These are phyloP conservation scores for Lachancea quebecensis DNA, from an alignment of 805 yeast species.

Conservation along the genomic window DNA sequence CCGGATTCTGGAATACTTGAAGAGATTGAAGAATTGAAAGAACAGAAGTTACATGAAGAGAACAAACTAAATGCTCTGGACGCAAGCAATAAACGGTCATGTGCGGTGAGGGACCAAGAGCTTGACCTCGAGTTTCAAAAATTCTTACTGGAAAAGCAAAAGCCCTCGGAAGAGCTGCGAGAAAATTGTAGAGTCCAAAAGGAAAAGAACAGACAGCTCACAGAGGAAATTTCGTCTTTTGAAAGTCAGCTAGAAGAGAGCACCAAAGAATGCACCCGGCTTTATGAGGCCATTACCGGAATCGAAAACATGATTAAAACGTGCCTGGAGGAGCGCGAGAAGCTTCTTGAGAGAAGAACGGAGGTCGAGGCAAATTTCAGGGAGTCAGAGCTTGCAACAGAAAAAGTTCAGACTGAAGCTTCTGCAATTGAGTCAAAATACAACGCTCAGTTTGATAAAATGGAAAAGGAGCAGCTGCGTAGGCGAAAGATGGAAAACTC, in stretches of 20 bases:
- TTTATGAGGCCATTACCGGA: conserved; percentile 10
- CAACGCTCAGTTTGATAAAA: conserved; percentile 24
- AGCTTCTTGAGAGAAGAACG: conserved; percentile 9
- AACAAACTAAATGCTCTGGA: conserved; percentile 11
- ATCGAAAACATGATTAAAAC: conserved; percentile 4
- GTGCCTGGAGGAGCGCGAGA: neutral
- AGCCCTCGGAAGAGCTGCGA: conserved; percentile 21
- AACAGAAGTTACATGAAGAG: conserved; percentile 18
- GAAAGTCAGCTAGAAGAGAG: conserved; percentile 18
- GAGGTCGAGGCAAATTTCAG: conserved; percentile 20
- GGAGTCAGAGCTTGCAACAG: conserved; percentile 18
- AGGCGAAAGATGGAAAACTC: conserved; percentile 44
- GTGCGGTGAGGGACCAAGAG: conserved; percentile 10
- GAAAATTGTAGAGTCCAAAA: conserved; percentile 13
- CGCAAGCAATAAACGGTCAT: conserved; percentile 11
- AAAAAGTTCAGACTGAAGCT: conserved; percentile 19
- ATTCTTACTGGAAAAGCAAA: conserved; percentile 15
- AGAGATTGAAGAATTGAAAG: conserved; percentile 24
- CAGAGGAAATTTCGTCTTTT: conserved; percentile 14
- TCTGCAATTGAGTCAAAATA: conserved; percentile 17
- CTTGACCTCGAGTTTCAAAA: conserved; percentile 19
- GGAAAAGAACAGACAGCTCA: conserved; percentile 9
- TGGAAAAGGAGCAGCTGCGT: conserved; percentile 33
- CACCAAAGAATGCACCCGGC: conserved; percentile 11
- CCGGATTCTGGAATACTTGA: conserved; percentile 27